Conservation (phyloP, 371 early-diverging fungal species). For the Mortierella sp. region DNA sequence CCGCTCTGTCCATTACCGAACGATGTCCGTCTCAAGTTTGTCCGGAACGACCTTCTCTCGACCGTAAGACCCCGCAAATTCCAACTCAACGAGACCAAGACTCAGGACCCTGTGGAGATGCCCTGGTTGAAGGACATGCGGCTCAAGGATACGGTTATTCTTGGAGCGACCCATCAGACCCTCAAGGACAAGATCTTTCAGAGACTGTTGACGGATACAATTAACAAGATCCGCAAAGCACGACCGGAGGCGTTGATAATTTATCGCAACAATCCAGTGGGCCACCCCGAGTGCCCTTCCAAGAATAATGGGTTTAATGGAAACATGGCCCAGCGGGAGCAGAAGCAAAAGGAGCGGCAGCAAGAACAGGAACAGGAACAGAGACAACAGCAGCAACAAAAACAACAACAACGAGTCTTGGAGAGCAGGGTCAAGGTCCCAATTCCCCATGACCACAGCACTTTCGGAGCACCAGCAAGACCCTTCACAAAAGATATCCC, state of each 20-base stretch:
- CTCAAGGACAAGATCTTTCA: constrained; percentile 64
- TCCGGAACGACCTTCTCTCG: constrained; percentile 69
- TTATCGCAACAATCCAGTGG: constrained; percentile 48
- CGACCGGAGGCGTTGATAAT: constrained; percentile 65
- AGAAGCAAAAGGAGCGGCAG: background rate
- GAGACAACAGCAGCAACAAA: background rate
- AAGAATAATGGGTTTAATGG: constrained; percentile 40
- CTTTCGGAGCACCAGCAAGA: constrained; percentile 41
- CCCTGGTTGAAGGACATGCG: constrained; percentile 64
- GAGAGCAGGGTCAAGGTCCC: constrained; percentile 3
- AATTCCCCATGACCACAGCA: constrained; percentile 16
- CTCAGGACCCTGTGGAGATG: constrained; percentile 65
- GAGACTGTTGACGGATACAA: constrained; percentile 56
- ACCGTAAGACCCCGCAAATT: constrained; percentile 37
- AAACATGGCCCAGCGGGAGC: background rate
- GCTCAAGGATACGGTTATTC: constrained; percentile 65
- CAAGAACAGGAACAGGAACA: background rate
- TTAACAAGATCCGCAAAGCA: constrained; percentile 60
- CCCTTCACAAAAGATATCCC: constrained; percentile 61
- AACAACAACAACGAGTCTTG: background rate
- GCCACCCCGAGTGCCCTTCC: constrained; percentile 52
- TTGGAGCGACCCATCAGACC: constrained; percentile 64
- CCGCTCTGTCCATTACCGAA: constrained; percentile 47
- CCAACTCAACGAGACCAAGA: constrained; percentile 59
- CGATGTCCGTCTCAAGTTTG: constrained; percentile 62